A percentile compares a stretch with the other conserved stretches of the same genome.
Conservation (phyloP, 805 yeast species). For the Hemisphaericaspora nanyangensis region DNA sequence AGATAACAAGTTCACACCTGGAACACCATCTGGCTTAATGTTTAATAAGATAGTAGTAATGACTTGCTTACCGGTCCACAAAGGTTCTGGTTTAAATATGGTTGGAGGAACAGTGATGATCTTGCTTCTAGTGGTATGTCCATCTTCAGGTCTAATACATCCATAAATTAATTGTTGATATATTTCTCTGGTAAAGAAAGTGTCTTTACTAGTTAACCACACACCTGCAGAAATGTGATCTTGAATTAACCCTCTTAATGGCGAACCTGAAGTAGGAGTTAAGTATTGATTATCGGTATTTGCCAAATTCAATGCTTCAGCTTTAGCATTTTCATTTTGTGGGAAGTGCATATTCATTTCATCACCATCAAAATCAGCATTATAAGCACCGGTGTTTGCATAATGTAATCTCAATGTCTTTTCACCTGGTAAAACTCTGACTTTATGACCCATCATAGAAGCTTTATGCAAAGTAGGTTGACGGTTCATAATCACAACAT, state of each 20-base stretch:
- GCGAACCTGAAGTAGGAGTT: constrained; percentile 98
- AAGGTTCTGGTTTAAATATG: constrained; percentile 74
- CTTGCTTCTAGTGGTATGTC: constrained; percentile 70
- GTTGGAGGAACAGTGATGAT: constrained; percentile 88
- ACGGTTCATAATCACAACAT: constrained; percentile 96
- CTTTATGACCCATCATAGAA: constrained; percentile 99
- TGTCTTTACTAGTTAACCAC: constrained; percentile 92
- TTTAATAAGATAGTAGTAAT: constrained; percentile 88
- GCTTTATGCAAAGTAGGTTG: constrained; percentile 99
- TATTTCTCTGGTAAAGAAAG: constrained; percentile 83
- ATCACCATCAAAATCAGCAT: constrained; percentile 99
- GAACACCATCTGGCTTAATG: constrained; percentile 80
- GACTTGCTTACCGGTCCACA: constrained; percentile 98
- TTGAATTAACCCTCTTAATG: constrained; percentile 97
- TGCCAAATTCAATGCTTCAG: constrained; percentile 92
- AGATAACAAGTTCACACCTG: constrained; percentile 83
- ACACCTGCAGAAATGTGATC: constrained; percentile 99
- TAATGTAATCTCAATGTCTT: constrained; percentile 94
- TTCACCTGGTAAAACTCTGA: constrained; percentile 94
- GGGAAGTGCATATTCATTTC: constrained; percentile 99
- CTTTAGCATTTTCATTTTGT: constrained; percentile 93
- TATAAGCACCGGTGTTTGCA: constrained; percentile 98
- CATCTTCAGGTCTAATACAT: constrained; percentile 95
- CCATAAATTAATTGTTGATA: constrained; percentile 94
- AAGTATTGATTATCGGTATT: constrained; percentile 96